Conservation (phyloP, 106 monocot species). For the Apostasia shenzhenica region DNA sequence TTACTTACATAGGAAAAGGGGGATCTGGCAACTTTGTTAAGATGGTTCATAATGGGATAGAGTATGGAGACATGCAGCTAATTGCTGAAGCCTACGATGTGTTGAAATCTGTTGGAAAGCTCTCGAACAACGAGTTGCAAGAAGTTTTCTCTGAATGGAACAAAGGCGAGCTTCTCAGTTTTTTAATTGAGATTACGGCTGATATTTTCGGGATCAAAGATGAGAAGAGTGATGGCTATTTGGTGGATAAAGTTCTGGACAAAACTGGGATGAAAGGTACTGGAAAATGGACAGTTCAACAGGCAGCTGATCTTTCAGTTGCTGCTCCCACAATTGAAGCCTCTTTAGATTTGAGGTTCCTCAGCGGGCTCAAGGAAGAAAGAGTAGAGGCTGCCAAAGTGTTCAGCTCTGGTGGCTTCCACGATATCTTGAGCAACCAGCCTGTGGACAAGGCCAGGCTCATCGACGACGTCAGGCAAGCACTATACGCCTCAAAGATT, state of each 20-base stretch:
- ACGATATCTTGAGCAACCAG: conserved; percentile 28
- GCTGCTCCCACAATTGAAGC: conserved; percentile 49
- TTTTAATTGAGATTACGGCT: conserved; percentile 49
- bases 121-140: conserved; percentile 35
- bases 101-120: conserved; percentile 43
- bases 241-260: conserved; percentile 52
- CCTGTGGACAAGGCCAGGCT: conserved; percentile 31
- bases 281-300: conserved; percentile 56
- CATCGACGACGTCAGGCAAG: conserved; percentile 41
- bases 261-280: conserved; percentile 59
- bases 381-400: conserved; percentile 46
- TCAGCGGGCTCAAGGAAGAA: conserved; percentile 48
- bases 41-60: conserved; percentile 54
- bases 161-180: conserved; percentile 49
- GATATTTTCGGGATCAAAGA: conserved; percentile 46
- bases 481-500: conserved; percentile 53
- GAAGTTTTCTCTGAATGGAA: conserved; percentile 45
- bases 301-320: conserved; percentile 46
- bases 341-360: conserved; percentile 47
- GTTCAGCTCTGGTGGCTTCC: conserved; percentile 24
- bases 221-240: conserved; percentile 34
- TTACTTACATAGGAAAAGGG: conserved; percentile 43
- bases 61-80: conserved; percentile 57
- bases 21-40: conserved; percentile 61
- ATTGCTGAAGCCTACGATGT: conserved; percentile 56